Conservation (phyloP, 768 basidiomycete genomes). For the Kwoniella sp. region DNA sequence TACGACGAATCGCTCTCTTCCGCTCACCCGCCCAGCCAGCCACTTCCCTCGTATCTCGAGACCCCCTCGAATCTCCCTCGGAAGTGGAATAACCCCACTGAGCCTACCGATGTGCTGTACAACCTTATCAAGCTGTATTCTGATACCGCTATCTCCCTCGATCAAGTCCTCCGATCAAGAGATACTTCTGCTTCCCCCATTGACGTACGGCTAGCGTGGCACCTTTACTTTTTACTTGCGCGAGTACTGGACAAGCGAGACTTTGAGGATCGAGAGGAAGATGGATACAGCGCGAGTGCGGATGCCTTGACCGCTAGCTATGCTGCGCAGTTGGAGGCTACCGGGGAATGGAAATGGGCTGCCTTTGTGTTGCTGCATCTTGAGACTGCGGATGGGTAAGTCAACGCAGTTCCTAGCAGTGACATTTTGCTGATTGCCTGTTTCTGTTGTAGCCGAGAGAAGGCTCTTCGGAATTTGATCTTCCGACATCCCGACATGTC, state of each 20-base stretch:
- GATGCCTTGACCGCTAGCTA: conserved; percentile 81
- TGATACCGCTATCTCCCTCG: conserved; percentile 71
- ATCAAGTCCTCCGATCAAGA: conserved; percentile 67
- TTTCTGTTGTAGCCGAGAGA: conserved; percentile 66
- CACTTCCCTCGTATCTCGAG: conserved; percentile 52
- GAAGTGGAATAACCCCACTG: conserved; percentile 31
- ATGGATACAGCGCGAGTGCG: conserved; percentile 77
- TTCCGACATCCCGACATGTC: conserved; percentile 60
- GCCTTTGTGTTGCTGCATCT: conserved; percentile 87
- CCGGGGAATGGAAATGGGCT: conserved; percentile 80
- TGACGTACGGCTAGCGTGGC: conserved; percentile 89
- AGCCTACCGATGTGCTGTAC: conserved; percentile 69
- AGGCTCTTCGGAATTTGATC: conserved; percentile 78
- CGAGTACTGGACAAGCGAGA: conserved; percentile 80
- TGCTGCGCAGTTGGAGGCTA: conserved; percentile 79
- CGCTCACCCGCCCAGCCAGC: conserved; percentile 53
- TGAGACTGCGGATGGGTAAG: conserved; percentile 76
- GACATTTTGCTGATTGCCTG: background rate
- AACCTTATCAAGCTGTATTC: conserved; percentile 76
- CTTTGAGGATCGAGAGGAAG: conserved; percentile 74
- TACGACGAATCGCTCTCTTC: conserved; percentile 60
- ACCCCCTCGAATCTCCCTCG: conserved; percentile 18
- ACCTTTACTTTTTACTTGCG: conserved; percentile 84
- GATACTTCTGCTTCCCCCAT: conserved; percentile 73
- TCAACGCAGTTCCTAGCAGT: too few species aligned